Evolutionary conservation across 257 asterid species (phyloP).

Genomic region (Cinchona pubescens): DNA sequence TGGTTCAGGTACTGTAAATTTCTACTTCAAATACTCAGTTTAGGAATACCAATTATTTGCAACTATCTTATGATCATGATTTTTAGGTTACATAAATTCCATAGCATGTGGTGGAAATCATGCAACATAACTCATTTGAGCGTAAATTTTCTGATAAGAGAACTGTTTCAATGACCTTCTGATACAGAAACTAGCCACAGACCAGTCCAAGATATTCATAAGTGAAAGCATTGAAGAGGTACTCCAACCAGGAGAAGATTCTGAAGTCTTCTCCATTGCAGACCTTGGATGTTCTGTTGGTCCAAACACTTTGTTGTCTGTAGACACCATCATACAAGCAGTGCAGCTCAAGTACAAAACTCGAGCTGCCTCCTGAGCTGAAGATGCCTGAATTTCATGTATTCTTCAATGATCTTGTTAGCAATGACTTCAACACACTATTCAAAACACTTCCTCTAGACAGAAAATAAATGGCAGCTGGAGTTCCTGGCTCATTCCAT

Average conservation of each 20-base stretch:
- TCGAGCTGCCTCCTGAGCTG: neutral
- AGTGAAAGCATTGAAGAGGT: neutral
- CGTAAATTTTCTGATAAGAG: neutral
- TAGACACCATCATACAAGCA: constrained; percentile 38
- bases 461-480: constrained; percentile 11
- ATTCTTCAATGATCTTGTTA: constrained; percentile 6
- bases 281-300: constrained; percentile 63
- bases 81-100: neutral
- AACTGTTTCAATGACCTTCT: neutral
- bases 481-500: constrained; percentile 12
- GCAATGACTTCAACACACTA: constrained; percentile 5
- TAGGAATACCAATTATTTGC: too few relatives aligned
- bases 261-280: constrained; percentile 23
- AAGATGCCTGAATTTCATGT: constrained; percentile 1
- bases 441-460: constrained; percentile 9
- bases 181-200: neutral
- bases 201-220: neutral
- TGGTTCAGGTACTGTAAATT: neutral
- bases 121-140: neutral
- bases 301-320: constrained; percentile 40
- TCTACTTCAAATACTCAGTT: neutral
- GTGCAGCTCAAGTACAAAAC: constrained; percentile 22
- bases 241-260: neutral
- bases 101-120: neutral
- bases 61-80: too few relatives aligned